phyloP scores from a whole-genome alignment of 371 early-diverging fungal genomes.

The Blakeslea trispora region DNA sequence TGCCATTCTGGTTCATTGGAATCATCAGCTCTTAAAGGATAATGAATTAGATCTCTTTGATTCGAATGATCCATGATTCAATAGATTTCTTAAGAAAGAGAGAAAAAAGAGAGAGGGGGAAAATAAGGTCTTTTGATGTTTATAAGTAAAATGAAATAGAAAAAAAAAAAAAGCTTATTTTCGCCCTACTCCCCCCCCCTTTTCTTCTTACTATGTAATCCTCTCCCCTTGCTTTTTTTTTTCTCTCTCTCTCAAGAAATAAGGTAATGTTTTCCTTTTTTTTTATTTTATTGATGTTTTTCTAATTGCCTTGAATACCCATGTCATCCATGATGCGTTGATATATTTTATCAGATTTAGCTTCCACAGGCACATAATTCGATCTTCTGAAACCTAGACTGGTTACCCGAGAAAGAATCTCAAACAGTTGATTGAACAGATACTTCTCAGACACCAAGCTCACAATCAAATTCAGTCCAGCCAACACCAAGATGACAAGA shows the following conservation, averaged over 20 bases:
- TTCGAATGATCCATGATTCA: too few species aligned
- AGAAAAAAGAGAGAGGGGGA: too few species aligned
- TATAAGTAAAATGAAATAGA: too few species aligned
- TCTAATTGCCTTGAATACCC: slow-evolving; percentile 25
- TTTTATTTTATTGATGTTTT: slow-evolving; percentile 9
- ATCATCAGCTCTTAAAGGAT: not conserved
- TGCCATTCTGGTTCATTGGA: slow-evolving; percentile 10
- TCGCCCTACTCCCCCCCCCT: not conserved
- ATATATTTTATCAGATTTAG: slow-evolving; percentile 44
- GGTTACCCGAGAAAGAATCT: slow-evolving; percentile 11
- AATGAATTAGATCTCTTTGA: too few species aligned
- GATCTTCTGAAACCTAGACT: not conserved
- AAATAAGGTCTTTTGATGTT: too few species aligned
- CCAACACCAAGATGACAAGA: slow-evolving; percentile 47
- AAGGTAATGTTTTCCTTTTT: slow-evolving; percentile 4
- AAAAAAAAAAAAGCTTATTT: too few species aligned
- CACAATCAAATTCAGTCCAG: slow-evolving; percentile 43
- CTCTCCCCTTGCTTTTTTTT: too few species aligned
- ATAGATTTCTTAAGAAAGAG: too few species aligned
- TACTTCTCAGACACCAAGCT: slow-evolving; percentile 60
- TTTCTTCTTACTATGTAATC: not conserved
- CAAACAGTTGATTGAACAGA: slow-evolving; percentile 35
- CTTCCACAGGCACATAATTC: not conserved
- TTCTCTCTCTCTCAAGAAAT: too few species aligned
- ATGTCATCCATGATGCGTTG: slow-evolving; percentile 53